These are phyloP conservation scores for Talaromyces atroroseus DNA, from an alignment of 2,329 filamentous ascomycete species.

Conservation along the genomic window DNA sequence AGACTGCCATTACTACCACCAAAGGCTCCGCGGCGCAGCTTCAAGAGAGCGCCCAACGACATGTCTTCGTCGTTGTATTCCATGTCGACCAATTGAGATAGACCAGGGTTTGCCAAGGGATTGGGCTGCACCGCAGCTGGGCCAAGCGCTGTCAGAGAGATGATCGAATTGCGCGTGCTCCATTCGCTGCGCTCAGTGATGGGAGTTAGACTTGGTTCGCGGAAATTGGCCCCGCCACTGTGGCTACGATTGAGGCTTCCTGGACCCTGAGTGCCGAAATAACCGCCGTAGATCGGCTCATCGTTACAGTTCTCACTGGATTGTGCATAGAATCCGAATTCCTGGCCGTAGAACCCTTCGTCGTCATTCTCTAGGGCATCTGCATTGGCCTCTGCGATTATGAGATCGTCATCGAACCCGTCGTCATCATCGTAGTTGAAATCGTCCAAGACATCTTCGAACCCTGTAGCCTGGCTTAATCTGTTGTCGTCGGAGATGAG, in stretches of 20 bases:
- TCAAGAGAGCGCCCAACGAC: conserved; percentile 66
- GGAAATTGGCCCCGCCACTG: conserved; percentile 67
- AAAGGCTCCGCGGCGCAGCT: conserved; percentile 69
- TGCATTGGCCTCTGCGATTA: conserved; percentile 92
- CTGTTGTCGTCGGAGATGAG: conserved; percentile 47
- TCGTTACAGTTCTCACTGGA: conserved; percentile 42
- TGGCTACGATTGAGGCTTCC: conserved; percentile 58
- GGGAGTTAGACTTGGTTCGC: conserved; percentile 88
- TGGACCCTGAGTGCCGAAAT: conserved; percentile 72
- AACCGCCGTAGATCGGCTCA: conserved; percentile 74
- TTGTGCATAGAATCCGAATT: conserved; percentile 89
- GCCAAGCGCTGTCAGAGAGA: conserved; percentile 60
- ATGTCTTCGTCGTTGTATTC: conserved; percentile 62
- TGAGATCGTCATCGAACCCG: conserved; percentile 75
- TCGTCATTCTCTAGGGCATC: conserved; percentile 87
- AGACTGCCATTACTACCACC: conserved; percentile 74
- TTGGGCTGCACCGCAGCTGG: conserved; percentile 32
- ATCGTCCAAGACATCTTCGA: conserved; percentile 41
- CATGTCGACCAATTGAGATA: conserved; percentile 67
- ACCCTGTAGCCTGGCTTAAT: conserved; percentile 37
- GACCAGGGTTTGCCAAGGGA: conserved; percentile 59
- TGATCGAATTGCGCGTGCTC: conserved; percentile 86
- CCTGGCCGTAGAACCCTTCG: conserved; percentile 90
- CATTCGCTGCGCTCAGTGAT: conserved; percentile 96
- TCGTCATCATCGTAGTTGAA: conserved; percentile 57